Conservation (phyloP, 768 basidiomycete genomes). For the Leccinum disarticulatum region DNA sequence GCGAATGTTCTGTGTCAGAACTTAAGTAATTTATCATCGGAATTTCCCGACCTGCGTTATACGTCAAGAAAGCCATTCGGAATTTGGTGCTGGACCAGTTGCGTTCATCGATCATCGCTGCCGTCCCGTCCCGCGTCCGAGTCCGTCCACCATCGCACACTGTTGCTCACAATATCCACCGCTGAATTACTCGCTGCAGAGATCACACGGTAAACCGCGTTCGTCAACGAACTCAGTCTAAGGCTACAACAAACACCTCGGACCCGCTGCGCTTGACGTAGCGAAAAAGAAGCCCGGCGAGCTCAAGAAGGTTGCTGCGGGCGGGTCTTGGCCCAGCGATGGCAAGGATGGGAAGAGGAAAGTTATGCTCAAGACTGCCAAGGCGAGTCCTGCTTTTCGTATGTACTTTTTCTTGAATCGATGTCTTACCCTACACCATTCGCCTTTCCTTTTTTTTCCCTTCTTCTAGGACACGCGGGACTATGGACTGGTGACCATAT, state of each 20-base stretch:
- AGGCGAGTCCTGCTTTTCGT: slow-evolving; percentile 50
- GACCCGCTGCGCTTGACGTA: slow-evolving; percentile 45
- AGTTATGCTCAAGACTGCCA: slow-evolving; percentile 88
- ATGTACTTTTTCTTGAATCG: neutral
- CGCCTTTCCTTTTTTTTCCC: neutral
- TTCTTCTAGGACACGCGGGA: too few species aligned
- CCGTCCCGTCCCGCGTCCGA: too few species aligned
- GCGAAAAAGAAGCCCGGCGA: slow-evolving; percentile 68
- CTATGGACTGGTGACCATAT: slow-evolving; percentile 65
- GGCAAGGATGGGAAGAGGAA: slow-evolving; percentile 28
- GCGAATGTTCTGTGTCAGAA: too few species aligned
- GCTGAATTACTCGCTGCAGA: too few species aligned
- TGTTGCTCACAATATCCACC: too few species aligned
- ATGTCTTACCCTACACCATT: neutral
- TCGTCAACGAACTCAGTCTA: slow-evolving; percentile 54
- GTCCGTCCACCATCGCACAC: too few species aligned
- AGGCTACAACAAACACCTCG: slow-evolving; percentile 54
- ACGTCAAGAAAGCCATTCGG: too few species aligned
- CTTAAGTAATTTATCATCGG: too few species aligned
- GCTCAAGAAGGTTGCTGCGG: slow-evolving; percentile 55
- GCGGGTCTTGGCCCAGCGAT: too few species aligned
- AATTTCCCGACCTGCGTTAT: too few species aligned
- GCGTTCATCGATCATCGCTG: too few species aligned
- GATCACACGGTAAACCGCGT: slow-evolving; percentile 36
- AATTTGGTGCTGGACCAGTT: too few species aligned